phyloP scores from a whole-genome alignment of 495 filamentous ascomycete species.

The Lepraria neglecta region DNA sequence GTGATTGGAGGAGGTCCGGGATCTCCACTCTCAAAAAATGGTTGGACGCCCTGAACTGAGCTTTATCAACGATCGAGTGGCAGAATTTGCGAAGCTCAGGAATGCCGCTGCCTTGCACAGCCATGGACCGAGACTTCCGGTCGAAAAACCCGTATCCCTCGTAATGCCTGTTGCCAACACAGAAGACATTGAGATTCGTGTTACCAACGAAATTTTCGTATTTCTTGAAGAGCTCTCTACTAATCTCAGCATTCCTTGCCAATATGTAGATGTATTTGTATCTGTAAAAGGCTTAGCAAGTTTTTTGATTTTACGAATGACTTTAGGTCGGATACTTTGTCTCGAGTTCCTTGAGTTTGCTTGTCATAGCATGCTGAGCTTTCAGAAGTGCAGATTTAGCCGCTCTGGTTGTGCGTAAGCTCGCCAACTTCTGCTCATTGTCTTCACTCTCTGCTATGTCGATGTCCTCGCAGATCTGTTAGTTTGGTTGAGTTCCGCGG shows the following conservation, averaged over 20 bases:
- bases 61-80: slow-evolving; percentile 26
- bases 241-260: slow-evolving; percentile 29
- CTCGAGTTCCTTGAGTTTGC: not conserved
- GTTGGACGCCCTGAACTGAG: slow-evolving; percentile 27
- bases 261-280: slow-evolving; percentile 29
- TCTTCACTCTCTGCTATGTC: slow-evolving; percentile 19
- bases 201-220: slow-evolving; percentile 5
- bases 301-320: slow-evolving; percentile 10
- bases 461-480: slow-evolving; percentile 23
- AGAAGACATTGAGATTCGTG: slow-evolving; percentile 29
- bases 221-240: slow-evolving; percentile 22
- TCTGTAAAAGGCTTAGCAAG: slow-evolving; percentile 20
- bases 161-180: slow-evolving; percentile 31
- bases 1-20: slow-evolving; percentile 24
- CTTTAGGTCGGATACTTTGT: slow-evolving; percentile 8
- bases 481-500: not conserved
- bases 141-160: slow-evolving; percentile 21
- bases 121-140: slow-evolving; percentile 12
- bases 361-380: not conserved
- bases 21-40: slow-evolving; percentile 26
- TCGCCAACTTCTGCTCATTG: not conserved
- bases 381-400: not conserved
- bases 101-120: slow-evolving; percentile 28
- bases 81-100: slow-evolving; percentile 31
- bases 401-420: not conserved